phyloP scores from a whole-genome alignment of 192 early-diverging fungal species.

The Umbelopsis isabellina region DNA sequence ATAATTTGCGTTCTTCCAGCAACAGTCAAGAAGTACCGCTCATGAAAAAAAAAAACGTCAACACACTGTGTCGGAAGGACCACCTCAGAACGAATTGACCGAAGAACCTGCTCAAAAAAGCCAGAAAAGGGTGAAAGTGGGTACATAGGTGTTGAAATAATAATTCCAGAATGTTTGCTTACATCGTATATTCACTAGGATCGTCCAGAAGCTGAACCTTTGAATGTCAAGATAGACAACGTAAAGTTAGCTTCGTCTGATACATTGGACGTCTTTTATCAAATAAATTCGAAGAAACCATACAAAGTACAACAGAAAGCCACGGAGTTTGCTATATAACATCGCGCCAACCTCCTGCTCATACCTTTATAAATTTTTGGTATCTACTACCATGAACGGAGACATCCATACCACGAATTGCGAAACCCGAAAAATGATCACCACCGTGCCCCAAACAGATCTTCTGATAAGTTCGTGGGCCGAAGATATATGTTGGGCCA shows the following conservation, averaged over 20 bases:
- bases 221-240: background rate
- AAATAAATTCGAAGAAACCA: conserved; percentile 8
- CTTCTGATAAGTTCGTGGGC: background rate
- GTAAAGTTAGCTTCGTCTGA: background rate
- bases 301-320: background rate
- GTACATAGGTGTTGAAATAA: background rate
- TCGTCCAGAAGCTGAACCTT: background rate
- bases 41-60: no score
- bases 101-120: background rate
- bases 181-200: no score
- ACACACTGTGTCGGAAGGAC: no score
- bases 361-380: background rate
- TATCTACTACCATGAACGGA: background rate
- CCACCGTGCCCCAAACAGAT: background rate
- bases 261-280: background rate
- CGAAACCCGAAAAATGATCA: background rate
- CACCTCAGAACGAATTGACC: no score
- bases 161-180: no score
- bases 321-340: conserved; percentile 3
- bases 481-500: background rate
- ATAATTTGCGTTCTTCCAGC: background rate
- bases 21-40: background rate
- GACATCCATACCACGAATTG: background rate
- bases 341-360: background rate
- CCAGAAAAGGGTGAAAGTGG: background rate